A percentile compares a stretch with the other conserved stretches of the same genome.
Conservation (phyloP, 1,139 yeast species). For the Zygosaccharomyces pseudobailii region DNA sequence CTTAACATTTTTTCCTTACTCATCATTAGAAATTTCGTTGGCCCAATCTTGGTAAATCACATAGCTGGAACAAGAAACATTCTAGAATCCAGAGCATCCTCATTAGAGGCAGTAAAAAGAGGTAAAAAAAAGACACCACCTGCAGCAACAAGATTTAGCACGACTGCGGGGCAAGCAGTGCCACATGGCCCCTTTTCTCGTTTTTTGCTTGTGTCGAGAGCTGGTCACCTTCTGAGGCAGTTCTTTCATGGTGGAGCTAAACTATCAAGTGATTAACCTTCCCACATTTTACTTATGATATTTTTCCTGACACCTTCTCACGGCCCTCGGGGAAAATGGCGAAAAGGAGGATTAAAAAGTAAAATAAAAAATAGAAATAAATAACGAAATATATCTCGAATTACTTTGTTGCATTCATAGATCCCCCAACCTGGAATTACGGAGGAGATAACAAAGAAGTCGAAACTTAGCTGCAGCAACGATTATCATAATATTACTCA, state of each 20-base stretch:
- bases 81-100: background rate
- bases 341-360: background rate
- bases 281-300: background rate
- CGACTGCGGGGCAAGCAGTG: background rate
- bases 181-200: background rate
- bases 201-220: background rate
- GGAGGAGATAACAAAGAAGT: background rate
- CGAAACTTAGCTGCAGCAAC: background rate
- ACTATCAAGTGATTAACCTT: background rate
- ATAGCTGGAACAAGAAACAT: background rate
- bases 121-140: background rate
- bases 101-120: background rate
- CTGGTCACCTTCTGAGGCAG: background rate
- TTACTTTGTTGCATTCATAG: background rate
- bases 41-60: background rate
- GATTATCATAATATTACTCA: background rate
- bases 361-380: background rate
- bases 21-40: background rate
- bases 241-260: background rate
- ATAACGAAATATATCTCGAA: background rate
- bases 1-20: too few species aligned
- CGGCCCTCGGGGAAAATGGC: background rate
- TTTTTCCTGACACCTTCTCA: background rate
- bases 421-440: background rate
- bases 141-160: background rate